Evolutionary conservation across 2,329 filamentous ascomycete genomes (phyloP), one percentile per base, ranked within the genome.

Genomic region (Beauveria sp.): DNA sequence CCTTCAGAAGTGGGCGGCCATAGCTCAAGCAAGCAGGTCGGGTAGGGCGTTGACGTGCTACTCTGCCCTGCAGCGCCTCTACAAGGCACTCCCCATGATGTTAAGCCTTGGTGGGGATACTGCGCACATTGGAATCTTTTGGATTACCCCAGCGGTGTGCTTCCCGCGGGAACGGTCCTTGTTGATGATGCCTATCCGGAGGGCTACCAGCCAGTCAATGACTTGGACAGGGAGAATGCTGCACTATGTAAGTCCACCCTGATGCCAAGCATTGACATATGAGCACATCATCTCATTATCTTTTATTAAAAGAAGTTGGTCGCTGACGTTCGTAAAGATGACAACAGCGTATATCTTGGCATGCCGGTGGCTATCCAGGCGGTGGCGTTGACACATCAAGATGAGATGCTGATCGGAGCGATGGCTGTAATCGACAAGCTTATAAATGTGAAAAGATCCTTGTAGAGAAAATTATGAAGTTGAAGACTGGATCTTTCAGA

Each of bases 91-190:
- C 20, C 82, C 67, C 66, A 80, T 66, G 69, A 57, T 22, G 51
- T 55, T 9, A 45, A 54, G 28, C 51, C 51, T 70, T 86, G 65
- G 74, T 88, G 85, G 84, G 78, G 78, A 1, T 89, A 89, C 65
- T 87, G 83, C 0, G 74, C 78, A 1, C 79, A 84, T 63, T 89
- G 85, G 83, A 89, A 89, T 67, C 65, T 88, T 56, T 76, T 89
- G 5, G 85, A 89, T 68, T 87, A 87, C 70, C 83, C 86, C 1
- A 79, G 55, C 66, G 65, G 59, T 26, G 64, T 66, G 38, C 30
- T 67, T 18, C 64, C 65, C 24, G 63, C 58, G 1, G 65, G 65
- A 2, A 62, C 34, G 40, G 64, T 64, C 14, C 53, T 64, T 3
- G 26, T 38, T 8, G 61, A 30, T 14, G 65, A 67, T 58, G 63